Conservation (phyloP, 106 monocot genomes). For the Allium cepa region DNA sequence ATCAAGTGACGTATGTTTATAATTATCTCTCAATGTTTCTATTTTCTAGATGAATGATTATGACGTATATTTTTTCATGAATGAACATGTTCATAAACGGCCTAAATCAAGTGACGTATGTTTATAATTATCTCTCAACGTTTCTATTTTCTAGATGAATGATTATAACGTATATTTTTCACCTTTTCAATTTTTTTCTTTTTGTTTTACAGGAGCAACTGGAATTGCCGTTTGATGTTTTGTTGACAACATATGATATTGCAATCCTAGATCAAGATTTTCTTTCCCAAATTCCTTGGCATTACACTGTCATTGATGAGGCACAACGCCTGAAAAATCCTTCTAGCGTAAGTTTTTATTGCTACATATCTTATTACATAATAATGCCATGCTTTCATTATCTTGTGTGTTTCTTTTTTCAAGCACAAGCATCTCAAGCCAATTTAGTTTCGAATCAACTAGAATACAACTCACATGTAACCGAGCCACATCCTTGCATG, state of each 20-base stretch:
- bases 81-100: constrained; percentile 43
- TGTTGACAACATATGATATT: constrained; percentile 92
- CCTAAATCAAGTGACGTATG: constrained; percentile 31
- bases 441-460: too few species aligned
- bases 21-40: neutral
- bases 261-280: constrained; percentile 81
- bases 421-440: too few species aligned
- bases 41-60: neutral
- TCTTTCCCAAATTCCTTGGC: constrained; percentile 95
- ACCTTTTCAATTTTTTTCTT: neutral
- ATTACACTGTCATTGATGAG: constrained; percentile 85
- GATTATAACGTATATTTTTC: neutral
- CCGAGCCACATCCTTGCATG: too few species aligned
- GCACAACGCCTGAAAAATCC: constrained; percentile 95
- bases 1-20: constrained; percentile 26
- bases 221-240: constrained; percentile 68
- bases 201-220: constrained; percentile 17
- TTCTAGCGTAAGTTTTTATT: constrained; percentile 54
- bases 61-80: constrained; percentile 14
- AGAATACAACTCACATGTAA: too few species aligned
- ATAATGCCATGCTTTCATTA: too few species aligned
- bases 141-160: constrained; percentile 1
- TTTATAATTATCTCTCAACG: neutral
- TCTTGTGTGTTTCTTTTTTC: too few species aligned
- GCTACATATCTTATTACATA: too few species aligned